Evolutionary conservation across 345 rosid genomes (phyloP), one percentile per base, ranked within the genome.

Genomic region (Aethionema arabicum): DNA sequence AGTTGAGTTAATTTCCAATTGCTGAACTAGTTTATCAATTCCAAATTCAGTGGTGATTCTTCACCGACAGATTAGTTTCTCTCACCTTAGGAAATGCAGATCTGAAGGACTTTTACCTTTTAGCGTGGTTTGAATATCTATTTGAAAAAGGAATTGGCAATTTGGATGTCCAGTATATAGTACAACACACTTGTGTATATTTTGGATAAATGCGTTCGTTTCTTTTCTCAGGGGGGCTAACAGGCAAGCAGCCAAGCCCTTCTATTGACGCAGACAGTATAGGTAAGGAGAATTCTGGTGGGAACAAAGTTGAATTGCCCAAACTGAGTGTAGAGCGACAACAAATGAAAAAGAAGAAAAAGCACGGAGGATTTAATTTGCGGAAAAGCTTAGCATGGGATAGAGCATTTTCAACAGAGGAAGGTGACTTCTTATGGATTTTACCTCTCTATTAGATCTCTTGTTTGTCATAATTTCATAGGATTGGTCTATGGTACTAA

Each of bases 331-430:
- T 87, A 57, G 96, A 87, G 67, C 82, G 85, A 3, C 95, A 84
- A 43, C 72, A 72, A 72, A 90, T 87, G 97, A 93, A 93, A 75
- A 84, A 85, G 84, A 93, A 90, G 79, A 92, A 90, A 46, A 85
- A 77, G 76, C 82, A 76, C 11, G 86, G 85, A 41, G 90, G 89
- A 4, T 87, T 59, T 66, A 88, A 90, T 76, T 69, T 93, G 76
- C 79, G 96, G 37, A 90, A 90, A 66, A 93, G 99, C 78, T 77
- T 93, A 69, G 99, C 99, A 0, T 90, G 97, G 99, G 75, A 93
- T 45, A 75, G 75, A 47, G 97, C 97, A 52, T 90, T 92, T 65
- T 82, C 84, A 49, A 90, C 96, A 4, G 99, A 89, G 67, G 97
- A 84, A 85, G 99, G 99, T 92, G 33, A 48, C 9, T 35, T 33